Evolutionary conservation across 306 rosid species (phyloP).

Genomic region (Cicer chorassanicum): DNA sequence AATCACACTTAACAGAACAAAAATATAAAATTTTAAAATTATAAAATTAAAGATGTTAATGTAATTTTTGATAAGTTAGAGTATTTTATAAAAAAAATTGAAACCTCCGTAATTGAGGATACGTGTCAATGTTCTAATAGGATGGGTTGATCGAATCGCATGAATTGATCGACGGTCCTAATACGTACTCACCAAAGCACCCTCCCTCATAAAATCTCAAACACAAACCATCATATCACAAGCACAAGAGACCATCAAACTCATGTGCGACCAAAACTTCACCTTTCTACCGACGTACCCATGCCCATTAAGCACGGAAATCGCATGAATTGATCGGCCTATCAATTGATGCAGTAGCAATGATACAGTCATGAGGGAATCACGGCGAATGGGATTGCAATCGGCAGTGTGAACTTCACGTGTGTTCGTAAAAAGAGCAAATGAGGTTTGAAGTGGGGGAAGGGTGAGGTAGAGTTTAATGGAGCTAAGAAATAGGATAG

Average conservation of each 20-base stretch:
- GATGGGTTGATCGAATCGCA: no score
- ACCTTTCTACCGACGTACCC: conserved; percentile 77
- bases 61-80: no score
- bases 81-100: no score
- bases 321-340: conserved; percentile 71
- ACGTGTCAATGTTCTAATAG: no score
- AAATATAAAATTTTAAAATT: no score
- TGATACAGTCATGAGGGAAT: conserved; percentile 83
- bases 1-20: conserved; percentile 49
- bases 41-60: no score
- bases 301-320: conserved; percentile 80
- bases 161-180: no score
- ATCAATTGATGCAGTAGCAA: conserved; percentile 83
- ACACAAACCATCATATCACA: conserved; percentile 89
- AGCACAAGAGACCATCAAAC: conserved; percentile 73
- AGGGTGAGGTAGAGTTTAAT: no score
- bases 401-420: conserved; percentile 86
- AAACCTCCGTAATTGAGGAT: no score
- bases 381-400: conserved; percentile 93
- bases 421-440: conserved; percentile 89
- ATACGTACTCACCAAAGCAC: conserved; percentile 76
- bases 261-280: conserved; percentile 78
- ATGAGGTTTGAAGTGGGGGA: no score
- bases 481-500: no score
- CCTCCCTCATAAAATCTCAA: conserved; percentile 93